Evolutionary conservation across 176 grass and related monocot genomes (phyloP).

Genomic region (Oryza punctata): DNA sequence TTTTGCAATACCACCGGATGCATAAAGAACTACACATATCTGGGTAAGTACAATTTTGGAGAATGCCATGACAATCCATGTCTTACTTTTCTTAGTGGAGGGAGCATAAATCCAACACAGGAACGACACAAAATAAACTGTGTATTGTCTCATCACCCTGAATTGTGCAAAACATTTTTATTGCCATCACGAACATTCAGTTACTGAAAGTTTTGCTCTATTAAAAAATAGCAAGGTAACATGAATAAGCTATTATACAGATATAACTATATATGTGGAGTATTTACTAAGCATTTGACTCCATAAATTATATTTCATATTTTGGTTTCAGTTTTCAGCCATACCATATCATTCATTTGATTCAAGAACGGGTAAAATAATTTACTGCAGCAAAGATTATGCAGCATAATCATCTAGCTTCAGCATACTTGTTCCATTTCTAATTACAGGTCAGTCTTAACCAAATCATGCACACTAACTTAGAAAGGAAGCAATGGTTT

Average conservation of each 20-base stretch:
- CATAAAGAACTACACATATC: slow-evolving; percentile 7
- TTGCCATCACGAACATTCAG: not conserved
- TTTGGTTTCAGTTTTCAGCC: not conserved
- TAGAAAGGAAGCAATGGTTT: not conserved
- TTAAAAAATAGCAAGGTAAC: not conserved
- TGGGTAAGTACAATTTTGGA: not conserved
- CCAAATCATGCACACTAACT: not conserved
- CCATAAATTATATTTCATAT: not conserved
- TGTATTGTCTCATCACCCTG: not conserved
- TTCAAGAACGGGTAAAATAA: not conserved
- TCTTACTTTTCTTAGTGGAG: not conserved
- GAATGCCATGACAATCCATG: not conserved
- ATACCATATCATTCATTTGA: not conserved
- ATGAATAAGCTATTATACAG: not conserved
- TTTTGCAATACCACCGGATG: slow-evolving; percentile 23
- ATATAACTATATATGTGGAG: not conserved
- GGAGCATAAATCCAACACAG: not conserved
- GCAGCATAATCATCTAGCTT: not conserved
- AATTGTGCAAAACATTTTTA: not conserved
- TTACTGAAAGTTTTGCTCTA: not conserved
- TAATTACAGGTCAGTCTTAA: not conserved
- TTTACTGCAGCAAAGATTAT: not conserved
- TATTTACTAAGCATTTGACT: not conserved
- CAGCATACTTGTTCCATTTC: not conserved
- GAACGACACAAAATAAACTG: not conserved